Base-by-base conservation (phyloP, 495 filamentous ascomycete species). In the Oleoguttula mirabilis region DNA sequence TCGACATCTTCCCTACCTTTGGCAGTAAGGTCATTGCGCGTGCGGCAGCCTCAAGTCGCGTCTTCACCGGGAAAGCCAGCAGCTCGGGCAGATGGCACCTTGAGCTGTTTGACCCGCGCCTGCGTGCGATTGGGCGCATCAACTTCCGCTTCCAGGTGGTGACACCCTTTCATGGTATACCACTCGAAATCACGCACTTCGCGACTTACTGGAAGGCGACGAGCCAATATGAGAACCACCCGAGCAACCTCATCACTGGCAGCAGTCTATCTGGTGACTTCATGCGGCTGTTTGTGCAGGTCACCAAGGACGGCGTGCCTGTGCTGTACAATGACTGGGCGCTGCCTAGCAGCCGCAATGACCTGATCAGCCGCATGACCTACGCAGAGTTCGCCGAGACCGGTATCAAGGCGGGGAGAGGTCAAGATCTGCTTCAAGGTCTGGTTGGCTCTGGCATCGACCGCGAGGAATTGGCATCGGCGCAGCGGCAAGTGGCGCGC, bases 151-250 rank as follows among this genome's bases (percentile, higher is more conserved):
- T 81, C 49, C 88, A 95, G 58, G 82, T 96, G 24, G 94, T 98
- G 56, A 94, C 93, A 57, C 88, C 90, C 1, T 98, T 95, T 62
- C 77, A 78, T 48, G 88, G 92, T n/a, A 79, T 81, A 47, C 84
- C 92, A 2, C 65, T 96, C 27, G 92, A 96, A 58, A 94, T 98
- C 39, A 92, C 88, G 1, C 84, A 94, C 51, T 96, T 96, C 57
- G 90, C 93, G 41, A 96, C 90, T 2, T 98, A 98, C 62, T 98
- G 90, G 90, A 96, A 94, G 63, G 88, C 88, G 1, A 98, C 92
- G 3, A 94, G 84, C 54, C 84, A 92, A 45, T 66, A 87, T 32
- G 84, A 93, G 55, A 74, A 76, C 12, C 80, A 83, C 39, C 81
- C 84, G 32, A 87, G 69, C 56, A 80, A 82, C 31, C 74, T 95